Percentiles rank a stretch among this genome's conserved stretches.
Evolutionary conservation across 805 yeast species (phyloP).

Genomic region (Nakazawaea pomicola): DNA sequence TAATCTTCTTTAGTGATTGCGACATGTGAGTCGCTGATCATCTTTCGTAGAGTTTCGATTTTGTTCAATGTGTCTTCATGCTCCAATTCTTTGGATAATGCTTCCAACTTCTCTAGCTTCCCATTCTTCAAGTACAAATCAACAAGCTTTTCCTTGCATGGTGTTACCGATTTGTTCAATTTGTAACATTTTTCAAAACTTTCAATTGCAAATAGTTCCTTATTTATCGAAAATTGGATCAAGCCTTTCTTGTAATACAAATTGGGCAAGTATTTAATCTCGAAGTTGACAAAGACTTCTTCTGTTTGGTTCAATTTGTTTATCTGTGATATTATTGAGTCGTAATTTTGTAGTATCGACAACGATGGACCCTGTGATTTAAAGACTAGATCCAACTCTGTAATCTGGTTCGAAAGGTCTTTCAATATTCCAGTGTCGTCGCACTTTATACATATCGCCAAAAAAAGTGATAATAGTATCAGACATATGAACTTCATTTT

Average conservation of each 20-base stretch:
- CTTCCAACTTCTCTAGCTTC: conserved; percentile 31
- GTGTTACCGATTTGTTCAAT: conserved; percentile 30
- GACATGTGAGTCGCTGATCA: background rate
- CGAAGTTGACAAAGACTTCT: conserved; percentile 1
- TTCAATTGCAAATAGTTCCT: conserved; percentile 45
- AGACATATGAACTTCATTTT: too few species aligned
- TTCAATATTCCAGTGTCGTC: background rate
- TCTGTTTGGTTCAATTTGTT: conserved; percentile 10
- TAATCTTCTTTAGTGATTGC: conserved; percentile 17
- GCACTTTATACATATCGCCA: too few species aligned
- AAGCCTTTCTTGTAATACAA: conserved; percentile 57
- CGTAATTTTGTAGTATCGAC: conserved; percentile 25
- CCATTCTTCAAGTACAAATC: conserved; percentile 53
- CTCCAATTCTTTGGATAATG: conserved; percentile 5
- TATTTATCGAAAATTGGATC: conserved; percentile 52
- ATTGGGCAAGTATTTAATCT: conserved; percentile 29
- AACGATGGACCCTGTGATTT: conserved; percentile 23
- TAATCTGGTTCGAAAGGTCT: background rate
- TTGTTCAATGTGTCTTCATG: conserved; percentile 13
- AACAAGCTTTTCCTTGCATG: conserved; percentile 45
- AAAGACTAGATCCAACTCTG: conserved; percentile 12
- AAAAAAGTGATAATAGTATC: too few species aligned
- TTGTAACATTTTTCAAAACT: conserved; percentile 46
- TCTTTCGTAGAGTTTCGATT: conserved; percentile 16
- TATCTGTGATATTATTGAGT: conserved; percentile 18